A percentile compares a stretch with the other conserved stretches of the same genome.
These are phyloP conservation scores for Ottelia alismoides DNA, from an alignment of 106 monocot species.

Conservation along the genomic window DNA sequence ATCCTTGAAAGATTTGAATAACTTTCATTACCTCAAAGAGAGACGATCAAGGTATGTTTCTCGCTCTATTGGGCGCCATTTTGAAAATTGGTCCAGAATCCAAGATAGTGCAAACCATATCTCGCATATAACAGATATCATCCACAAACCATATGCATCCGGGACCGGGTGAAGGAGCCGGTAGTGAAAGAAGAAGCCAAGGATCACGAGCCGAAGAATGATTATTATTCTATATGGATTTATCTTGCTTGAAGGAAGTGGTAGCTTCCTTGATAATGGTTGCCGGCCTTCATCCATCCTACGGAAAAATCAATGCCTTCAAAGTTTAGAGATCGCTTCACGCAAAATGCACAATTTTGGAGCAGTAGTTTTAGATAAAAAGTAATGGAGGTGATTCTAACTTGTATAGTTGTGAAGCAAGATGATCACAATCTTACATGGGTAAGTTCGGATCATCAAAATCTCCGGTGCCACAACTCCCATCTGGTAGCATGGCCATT, in stretches of 20 bases:
- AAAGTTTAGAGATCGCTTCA: too few species aligned
- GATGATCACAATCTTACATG: slow-evolving; percentile 17
- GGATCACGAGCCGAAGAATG: slow-evolving; percentile 55
- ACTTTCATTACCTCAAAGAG: slow-evolving; percentile 41
- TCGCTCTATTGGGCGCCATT: slow-evolving; percentile 70
- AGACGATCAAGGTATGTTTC: slow-evolving; percentile 79
- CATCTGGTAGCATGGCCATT: slow-evolving; percentile 16
- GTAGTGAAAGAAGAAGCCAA: slow-evolving; percentile 75
- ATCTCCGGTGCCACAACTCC: slow-evolving; percentile 9
- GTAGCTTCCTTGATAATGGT: slow-evolving; percentile 59
- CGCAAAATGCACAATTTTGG: too few species aligned
- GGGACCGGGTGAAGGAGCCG: slow-evolving; percentile 50
- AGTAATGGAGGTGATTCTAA: background rate
- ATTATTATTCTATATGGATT: slow-evolving; percentile 68
- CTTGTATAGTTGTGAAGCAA: background rate
- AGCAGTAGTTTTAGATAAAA: background rate
- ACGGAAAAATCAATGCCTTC: background rate
- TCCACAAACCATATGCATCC: slow-evolving; percentile 65
- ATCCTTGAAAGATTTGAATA: too few species aligned
- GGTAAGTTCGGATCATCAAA: slow-evolving; percentile 40
- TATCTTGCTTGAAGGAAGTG: slow-evolving; percentile 62
- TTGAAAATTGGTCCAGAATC: slow-evolving; percentile 82
- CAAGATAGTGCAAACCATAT: slow-evolving; percentile 83
- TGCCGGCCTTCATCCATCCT: slow-evolving; percentile 64
- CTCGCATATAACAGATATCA: slow-evolving; percentile 77